These are phyloP conservation scores for Penicillium sp. DNA, from an alignment of 2,329 filamentous ascomycete genomes.

Conservation along the genomic window DNA sequence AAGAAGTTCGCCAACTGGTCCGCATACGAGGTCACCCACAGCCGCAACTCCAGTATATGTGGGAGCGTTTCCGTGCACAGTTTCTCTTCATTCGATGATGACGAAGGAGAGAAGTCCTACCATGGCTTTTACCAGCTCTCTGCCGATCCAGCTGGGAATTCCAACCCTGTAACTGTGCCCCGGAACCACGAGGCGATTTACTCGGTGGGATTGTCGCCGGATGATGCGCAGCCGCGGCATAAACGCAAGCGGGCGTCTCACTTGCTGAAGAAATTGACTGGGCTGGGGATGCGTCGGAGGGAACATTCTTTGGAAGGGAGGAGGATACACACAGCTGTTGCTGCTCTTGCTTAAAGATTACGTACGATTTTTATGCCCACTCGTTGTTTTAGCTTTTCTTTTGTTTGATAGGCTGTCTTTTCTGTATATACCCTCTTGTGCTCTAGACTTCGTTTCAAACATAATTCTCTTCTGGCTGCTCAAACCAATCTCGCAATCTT, in stretches of 20 bases:
- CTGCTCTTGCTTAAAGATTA: not conserved
- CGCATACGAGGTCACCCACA: conserved; percentile 3
- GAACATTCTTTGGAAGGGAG: conserved; percentile 16
- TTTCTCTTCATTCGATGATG: conserved; percentile 1
- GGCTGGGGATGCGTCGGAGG: conserved; percentile 16
- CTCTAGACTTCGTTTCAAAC: not conserved
- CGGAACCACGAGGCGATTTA: conserved; percentile 15
- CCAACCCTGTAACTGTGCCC: not conserved
- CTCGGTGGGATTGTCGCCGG: conserved; percentile 9
- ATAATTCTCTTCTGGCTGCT: not conserved
- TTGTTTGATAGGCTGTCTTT: not conserved
- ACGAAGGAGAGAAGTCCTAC: not conserved
- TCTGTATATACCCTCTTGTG: not conserved
- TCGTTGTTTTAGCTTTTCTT: conserved; percentile 1
- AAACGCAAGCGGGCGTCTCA: conserved; percentile 20
- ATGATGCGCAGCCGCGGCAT: not conserved
- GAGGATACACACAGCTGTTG: not conserved
- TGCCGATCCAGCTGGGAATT: not conserved
- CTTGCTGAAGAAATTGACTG: conserved; percentile 25
- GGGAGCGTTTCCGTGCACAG: conserved; percentile 7
- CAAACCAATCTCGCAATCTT: too few species aligned
- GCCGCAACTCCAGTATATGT: conserved; percentile 10
- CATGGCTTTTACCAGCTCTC: conserved; percentile 8
- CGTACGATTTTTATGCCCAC: not conserved
- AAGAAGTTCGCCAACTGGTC: conserved; percentile 8